These are phyloP conservation scores for Vaccinium myrtillus DNA, from an alignment of 148 eudicot species.

Conservation along the genomic window DNA sequence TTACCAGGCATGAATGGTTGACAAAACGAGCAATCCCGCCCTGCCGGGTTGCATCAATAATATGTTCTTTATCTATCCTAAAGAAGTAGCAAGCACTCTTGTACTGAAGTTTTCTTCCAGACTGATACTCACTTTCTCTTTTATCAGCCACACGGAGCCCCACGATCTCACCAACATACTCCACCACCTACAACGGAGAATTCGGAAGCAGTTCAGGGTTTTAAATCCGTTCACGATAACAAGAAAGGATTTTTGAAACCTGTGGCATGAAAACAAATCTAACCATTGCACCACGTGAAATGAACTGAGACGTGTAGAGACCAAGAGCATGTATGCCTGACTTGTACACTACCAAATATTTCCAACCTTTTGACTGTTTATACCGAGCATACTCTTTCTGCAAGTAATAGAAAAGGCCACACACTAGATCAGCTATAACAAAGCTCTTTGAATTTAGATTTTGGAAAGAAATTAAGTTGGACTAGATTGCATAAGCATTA, in stretches of 20 bases:
- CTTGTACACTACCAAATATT: constrained; percentile 70
- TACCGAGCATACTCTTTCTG: constrained; percentile 75
- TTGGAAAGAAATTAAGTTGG: neutral
- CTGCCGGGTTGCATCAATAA: constrained; percentile 76
- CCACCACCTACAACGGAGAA: constrained; percentile 54
- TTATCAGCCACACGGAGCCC: constrained; percentile 79
- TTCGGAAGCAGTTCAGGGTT: neutral
- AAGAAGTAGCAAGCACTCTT: constrained; percentile 86
- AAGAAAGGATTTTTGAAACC: neutral
- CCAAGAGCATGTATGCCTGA: constrained; percentile 86
- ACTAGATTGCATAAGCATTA: neutral
- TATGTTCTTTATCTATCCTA: constrained; percentile 73
- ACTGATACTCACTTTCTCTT: constrained; percentile 66
- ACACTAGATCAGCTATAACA: constrained; percentile 13
- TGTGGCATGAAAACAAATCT: neutral
- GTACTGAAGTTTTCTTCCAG: constrained; percentile 59
- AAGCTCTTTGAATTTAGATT: neutral
- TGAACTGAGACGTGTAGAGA: constrained; percentile 71
- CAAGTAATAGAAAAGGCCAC: constrained; percentile 17
- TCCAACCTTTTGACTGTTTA: constrained; percentile 69
- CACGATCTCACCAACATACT: constrained; percentile 78
- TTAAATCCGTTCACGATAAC: neutral
- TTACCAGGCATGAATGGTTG: constrained; percentile 81
- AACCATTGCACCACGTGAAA: constrained; percentile 71
- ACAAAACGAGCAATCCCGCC: constrained; percentile 88